Evolutionary conservation across 768 basidiomycete genomes (phyloP), one percentile per base, ranked within the genome.

Genomic region (Steccherinum ochraceum): DNA sequence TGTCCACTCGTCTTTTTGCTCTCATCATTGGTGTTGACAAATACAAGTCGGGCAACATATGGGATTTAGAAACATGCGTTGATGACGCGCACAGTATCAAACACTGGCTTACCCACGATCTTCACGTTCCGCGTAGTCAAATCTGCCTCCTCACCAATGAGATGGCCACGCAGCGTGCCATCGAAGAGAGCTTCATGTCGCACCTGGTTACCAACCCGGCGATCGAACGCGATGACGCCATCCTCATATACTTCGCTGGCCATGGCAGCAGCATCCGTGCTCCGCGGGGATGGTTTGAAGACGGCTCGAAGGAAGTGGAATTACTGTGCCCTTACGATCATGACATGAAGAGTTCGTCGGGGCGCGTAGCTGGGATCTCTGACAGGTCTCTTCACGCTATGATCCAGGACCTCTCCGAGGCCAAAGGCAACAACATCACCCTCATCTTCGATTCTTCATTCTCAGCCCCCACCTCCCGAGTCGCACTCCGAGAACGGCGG

Each of bases 231-330:
- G 84, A 80, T 20, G 84, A 86, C 52, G 79, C 85, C 25, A 73
- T 87, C 39, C 56, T 87, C 55, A 63, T 87, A 46, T 87, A 84
- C 58, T 87, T 85, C 59, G 82, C 86, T 30, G 86, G 85, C n/a
- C 84, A 86, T 61, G 85, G 85, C 21, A 82, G 80, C 60, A 72
- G 64, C 49, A 60, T 82, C 40, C 63, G 69, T 12, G 76, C 81
- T n/a, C 84, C 84, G 46, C 63, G 66, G 27, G 78, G 73, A 46
- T 86, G 85, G 86, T 79, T 75, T 59, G 71, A 73, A 53, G 64
- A 65, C 35, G 69, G 68, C 27, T 61, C 68, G 47, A 64, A 64
- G 45, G 59, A 64, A 23, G 80, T 82, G 13, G 75, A 86, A 56
- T 73, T 85, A 49, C 61, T 87, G 25, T 86, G 83, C 62, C 72